Percentiles rank a stretch among this genome's conserved stretches.
Conservation (phyloP, 2,329 filamentous ascomycete genomes). For the Stachybotrys chlorohalonatus region DNA sequence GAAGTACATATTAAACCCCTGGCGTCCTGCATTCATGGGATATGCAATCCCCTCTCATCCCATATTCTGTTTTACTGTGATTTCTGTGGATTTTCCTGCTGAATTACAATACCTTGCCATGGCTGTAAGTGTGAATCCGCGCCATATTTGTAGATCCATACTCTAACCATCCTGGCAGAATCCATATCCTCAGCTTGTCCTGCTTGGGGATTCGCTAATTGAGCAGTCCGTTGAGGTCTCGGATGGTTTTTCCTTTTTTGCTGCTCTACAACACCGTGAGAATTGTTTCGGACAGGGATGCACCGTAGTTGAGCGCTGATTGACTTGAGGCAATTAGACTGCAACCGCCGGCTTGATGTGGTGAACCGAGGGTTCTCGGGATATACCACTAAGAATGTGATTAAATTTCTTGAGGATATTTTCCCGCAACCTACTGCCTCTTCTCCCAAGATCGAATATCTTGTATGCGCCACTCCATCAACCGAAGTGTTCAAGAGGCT, state of each 20-base stretch:
- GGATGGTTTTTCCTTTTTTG: constrained; percentile 65
- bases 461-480: constrained; percentile 37
- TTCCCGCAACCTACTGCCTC: constrained; percentile 55
- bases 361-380: constrained; percentile 83
- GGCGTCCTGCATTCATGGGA: no score
- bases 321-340: constrained; percentile 38
- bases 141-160: no score
- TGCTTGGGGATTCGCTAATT: constrained; percentile 87
- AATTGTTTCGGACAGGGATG: neutral
- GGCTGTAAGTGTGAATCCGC: no score
- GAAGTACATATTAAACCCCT: no score
- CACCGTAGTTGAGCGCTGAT: no score
- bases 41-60: no score
- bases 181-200: constrained; percentile 56
- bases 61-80: no score
- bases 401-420: constrained; percentile 59
- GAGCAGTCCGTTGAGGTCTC: constrained; percentile 54
- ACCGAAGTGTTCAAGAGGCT: neutral
- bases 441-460: constrained; percentile 54
- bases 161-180: neutral
- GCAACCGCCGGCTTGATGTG: constrained; percentile 71
- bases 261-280: constrained; percentile 60
- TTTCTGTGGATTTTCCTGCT: no score
- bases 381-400: constrained; percentile 70
- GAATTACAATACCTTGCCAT: no score